Base-by-base conservation (phyloP, 768 basidiomycete genomes). In the Russula olivacea region DNA sequence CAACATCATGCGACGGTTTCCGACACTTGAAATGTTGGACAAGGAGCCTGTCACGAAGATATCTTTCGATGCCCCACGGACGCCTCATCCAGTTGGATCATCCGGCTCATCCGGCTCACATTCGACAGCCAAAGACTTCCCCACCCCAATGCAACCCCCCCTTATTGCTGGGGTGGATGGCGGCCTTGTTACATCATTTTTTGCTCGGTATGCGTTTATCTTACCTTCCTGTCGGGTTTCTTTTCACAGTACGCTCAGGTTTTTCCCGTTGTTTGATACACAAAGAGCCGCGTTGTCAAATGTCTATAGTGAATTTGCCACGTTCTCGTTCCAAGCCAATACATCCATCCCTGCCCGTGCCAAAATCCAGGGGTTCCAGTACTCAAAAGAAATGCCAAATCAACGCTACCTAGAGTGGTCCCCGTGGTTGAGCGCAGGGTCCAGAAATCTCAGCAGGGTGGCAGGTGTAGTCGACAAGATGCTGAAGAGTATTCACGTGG, bases 251-350 rank as follows among this genome's bases (percentile, higher is more conserved):
- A 30, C 30, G 23, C 34, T 7, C 64, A 95, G 92, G 54, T 97
- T 88, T 75, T 94, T 98, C 76, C 83, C 87, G 10, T 72, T 84
- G 2, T 95, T 91, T 73, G 97, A 99, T 72, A 80, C 76, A 21
- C 83, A 90, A 66, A 85, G 96, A 19, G 74, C 80, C 0, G 75
- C 78, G 0, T 80, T 98, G 7, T 70, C 82, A 17, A 79, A 87
- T 51, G 91, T 81, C 21, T 99, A 98, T 72, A 83, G 90, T 63
- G 84, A 89, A 0, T 76, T 82, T 12, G 90, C 95, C n/a, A 95
- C 93, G 9, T 94, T 98, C 72, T 97, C 94, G 1, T 89, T 87
- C 72, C 89, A 88, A 21, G 83, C 84, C 69, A 95, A 94, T 72
- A 95, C 94, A 1, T 72, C 82, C 7, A 89, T 95, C 64, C 91